A percentile compares a stretch with the other conserved stretches of the same genome.
phyloP scores from a whole-genome alignment of 768 basidiomycete species.

The Mycena indigotica region DNA sequence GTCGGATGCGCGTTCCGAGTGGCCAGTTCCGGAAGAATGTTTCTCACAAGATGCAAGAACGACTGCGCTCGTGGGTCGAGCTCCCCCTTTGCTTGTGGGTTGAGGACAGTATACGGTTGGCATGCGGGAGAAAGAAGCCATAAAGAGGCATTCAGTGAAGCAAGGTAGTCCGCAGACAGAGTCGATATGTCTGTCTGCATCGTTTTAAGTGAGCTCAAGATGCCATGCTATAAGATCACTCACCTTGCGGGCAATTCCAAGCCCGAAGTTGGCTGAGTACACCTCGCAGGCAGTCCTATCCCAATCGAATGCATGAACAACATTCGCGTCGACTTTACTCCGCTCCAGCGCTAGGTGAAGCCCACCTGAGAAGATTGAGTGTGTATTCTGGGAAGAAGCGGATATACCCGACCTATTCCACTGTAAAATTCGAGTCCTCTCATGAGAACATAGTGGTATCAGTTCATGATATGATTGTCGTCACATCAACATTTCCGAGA shows the following conservation, averaged over 20 bases:
- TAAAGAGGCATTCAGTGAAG: slow-evolving; percentile 53
- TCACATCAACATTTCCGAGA: background rate
- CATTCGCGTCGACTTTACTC: slow-evolving; percentile 46
- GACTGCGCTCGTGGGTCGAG: slow-evolving; percentile 75
- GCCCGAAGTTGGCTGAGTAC: slow-evolving; percentile 63
- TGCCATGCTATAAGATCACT: slow-evolving; percentile 21
- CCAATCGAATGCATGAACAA: slow-evolving; percentile 81
- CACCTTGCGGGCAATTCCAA: slow-evolving; percentile 54
- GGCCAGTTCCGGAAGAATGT: slow-evolving; percentile 62
- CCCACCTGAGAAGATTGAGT: slow-evolving; percentile 52
- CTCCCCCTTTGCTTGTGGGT: slow-evolving; percentile 69
- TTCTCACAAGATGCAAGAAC: slow-evolving; percentile 69
- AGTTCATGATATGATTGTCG: background rate
- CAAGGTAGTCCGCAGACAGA: slow-evolving; percentile 51
- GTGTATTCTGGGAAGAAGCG: slow-evolving; percentile 32
- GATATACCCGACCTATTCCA: slow-evolving; percentile 63
- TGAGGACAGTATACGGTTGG: slow-evolving; percentile 82
- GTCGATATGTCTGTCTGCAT: slow-evolving; percentile 63
- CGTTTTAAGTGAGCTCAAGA: slow-evolving; percentile 1
- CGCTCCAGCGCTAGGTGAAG: slow-evolving; percentile 69
- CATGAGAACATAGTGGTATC: slow-evolving; percentile 14
- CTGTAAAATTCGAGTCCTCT: slow-evolving; percentile 70
- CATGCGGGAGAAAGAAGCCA: slow-evolving; percentile 86
- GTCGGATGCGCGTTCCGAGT: slow-evolving; percentile 48
- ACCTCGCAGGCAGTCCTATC: slow-evolving; percentile 74